phyloP scores from a whole-genome alignment of 495 filamentous ascomycete species.

The Penicillium bialowiezense region DNA sequence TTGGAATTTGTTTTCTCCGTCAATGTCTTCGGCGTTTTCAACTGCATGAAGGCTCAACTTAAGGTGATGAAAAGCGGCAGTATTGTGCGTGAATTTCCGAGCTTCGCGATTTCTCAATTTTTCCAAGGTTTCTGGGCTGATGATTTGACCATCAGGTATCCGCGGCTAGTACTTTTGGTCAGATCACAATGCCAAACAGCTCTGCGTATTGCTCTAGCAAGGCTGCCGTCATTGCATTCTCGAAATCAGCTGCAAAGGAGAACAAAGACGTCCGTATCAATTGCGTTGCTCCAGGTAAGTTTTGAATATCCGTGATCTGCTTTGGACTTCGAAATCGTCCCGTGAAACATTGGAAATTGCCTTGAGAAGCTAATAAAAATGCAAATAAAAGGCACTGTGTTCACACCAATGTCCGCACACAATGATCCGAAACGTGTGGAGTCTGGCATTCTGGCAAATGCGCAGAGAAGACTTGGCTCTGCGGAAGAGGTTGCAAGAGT shows the following conservation, averaged over 20 bases:
- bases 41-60: background rate
- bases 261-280: slow-evolving; percentile 53
- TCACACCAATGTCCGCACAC: slow-evolving; percentile 13
- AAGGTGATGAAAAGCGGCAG: background rate
- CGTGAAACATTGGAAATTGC: background rate
- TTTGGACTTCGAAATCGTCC: background rate
- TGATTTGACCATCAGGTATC: slow-evolving; percentile 4
- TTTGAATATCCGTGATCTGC: too few relatives aligned
- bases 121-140: too few relatives aligned
- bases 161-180: slow-evolving; percentile 48
- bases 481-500: slow-evolving; percentile 46
- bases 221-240: slow-evolving; percentile 53
- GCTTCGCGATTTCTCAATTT: too few relatives aligned
- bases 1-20: too few relatives aligned
- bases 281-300: slow-evolving; percentile 18
- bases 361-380: too few relatives aligned
- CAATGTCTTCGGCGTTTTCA: background rate
- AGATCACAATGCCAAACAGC: slow-evolving; percentile 40
- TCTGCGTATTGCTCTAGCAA: slow-evolving; percentile 53
- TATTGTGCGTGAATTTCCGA: slow-evolving; percentile 1
- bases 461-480: slow-evolving; percentile 31
- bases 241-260: slow-evolving; percentile 51
- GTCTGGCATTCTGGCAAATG: slow-evolving; percentile 9
- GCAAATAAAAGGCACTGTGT: slow-evolving; percentile 9
- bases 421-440: slow-evolving; percentile 14